Conservation (phyloP, 192 early-diverging fungal genomes). For the Gryganskiella cystojenkinii region DNA sequence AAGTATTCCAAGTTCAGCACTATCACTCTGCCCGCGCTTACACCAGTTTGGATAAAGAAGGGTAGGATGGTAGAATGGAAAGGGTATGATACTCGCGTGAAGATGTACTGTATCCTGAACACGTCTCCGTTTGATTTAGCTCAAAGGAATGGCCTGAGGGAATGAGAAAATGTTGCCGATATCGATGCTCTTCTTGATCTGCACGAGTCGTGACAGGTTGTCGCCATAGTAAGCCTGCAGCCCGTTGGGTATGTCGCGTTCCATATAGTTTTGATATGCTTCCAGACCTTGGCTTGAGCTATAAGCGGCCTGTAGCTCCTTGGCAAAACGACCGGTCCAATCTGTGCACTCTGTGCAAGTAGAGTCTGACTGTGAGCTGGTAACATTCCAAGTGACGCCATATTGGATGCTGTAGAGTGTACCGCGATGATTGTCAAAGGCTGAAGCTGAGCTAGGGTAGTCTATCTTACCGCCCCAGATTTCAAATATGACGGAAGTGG, state of each 20-base stretch:
- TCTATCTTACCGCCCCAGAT: conserved; percentile 15
- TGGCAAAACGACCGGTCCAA: conserved; percentile 1
- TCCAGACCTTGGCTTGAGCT: conserved; percentile 11
- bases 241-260: conserved; percentile 18
- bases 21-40: too few species aligned
- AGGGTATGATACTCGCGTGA: too few species aligned
- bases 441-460: not conserved
- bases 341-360: conserved; percentile 2
- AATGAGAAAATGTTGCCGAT: conserved; percentile 32
- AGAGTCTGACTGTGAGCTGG: not conserved
- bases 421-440: conserved; percentile 17
- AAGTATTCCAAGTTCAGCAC: too few species aligned
- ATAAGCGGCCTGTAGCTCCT: conserved; percentile 14
- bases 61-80: too few species aligned
- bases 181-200: conserved; percentile 30
- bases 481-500: conserved; percentile 11
- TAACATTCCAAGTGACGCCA: not conserved
- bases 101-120: too few species aligned
- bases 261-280: conserved; percentile 40
- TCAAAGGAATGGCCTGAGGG: conserved; percentile 33
- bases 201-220: conserved; percentile 9
- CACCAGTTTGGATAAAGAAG: too few species aligned
- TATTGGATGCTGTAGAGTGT: conserved; percentile 8
- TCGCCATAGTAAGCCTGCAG: conserved; percentile 29
- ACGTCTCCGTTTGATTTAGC: too few species aligned